phyloP scores from a whole-genome alignment of 1,139 yeast genomes.

The Debaryomyces coudertii region DNA sequence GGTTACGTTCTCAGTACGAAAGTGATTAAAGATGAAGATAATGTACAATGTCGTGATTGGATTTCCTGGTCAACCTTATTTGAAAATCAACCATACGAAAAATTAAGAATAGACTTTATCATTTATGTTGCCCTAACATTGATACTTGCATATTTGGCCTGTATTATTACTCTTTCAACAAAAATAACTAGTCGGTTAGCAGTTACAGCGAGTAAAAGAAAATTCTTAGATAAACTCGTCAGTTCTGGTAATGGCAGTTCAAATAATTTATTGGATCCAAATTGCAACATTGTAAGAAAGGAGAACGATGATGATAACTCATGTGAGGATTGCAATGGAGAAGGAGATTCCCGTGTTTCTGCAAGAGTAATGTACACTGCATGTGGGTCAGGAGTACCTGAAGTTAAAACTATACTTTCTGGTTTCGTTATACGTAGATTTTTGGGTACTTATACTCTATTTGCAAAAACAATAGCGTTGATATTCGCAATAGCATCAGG shows the following conservation, averaged over 20 bases:
- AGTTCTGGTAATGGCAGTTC: not conserved
- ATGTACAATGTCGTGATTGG: constrained; percentile 43
- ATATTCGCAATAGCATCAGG: constrained; percentile 69
- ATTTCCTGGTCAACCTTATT: constrained; percentile 48
- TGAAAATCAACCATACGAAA: constrained; percentile 21
- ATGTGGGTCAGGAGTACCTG: constrained; percentile 68
- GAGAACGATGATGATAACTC: constrained; percentile 2
- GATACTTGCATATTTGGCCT: constrained; percentile 49
- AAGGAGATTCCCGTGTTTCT: not conserved
- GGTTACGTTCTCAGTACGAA: constrained; percentile 22
- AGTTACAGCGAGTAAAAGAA: not conserved
- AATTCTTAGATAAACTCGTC: not conserved
- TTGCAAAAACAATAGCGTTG: constrained; percentile 54
- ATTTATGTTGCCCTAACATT: constrained; percentile 48
- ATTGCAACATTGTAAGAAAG: not conserved
- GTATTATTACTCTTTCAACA: constrained; percentile 52
- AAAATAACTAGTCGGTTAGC: constrained; percentile 33
- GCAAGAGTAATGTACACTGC: constrained; percentile 53
- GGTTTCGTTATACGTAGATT: constrained; percentile 60
- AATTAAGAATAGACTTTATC: constrained; percentile 31
- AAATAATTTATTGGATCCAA: not conserved
- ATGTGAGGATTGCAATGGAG: not conserved
- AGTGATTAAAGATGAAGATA: not conserved
- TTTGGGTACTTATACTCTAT: constrained; percentile 56
- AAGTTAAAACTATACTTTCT: constrained; percentile 58